These are phyloP conservation scores for Trichoderma erinaceum DNA, from an alignment of 495 filamentous ascomycete species.

Conservation along the genomic window DNA sequence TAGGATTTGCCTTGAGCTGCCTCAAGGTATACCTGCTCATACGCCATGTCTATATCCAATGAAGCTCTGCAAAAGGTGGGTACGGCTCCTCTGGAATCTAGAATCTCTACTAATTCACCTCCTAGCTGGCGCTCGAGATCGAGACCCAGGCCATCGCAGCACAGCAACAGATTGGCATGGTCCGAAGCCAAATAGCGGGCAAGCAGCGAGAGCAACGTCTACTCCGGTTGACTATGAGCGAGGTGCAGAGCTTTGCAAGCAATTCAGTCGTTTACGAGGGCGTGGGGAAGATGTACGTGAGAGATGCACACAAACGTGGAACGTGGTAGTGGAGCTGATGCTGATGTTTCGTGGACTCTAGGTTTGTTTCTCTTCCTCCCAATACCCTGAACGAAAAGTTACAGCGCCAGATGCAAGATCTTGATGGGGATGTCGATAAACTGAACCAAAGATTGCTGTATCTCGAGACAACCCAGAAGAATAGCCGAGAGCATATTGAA, in stretches of 20 bases:
- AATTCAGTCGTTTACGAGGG: conserved; percentile 87
- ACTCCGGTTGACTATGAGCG: conserved; percentile 78
- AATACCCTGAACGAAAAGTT: conserved; percentile 68
- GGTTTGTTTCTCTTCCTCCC: conserved; percentile 81
- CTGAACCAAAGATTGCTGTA: conserved; percentile 89
- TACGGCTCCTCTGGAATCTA: conserved; percentile 6
- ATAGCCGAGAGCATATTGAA: conserved; percentile 82
- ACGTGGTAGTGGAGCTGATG: neutral
- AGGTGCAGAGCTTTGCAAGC: conserved; percentile 69
- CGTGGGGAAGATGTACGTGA: conserved; percentile 86
- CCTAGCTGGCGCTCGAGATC: conserved; percentile 85
- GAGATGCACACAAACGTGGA: neutral
- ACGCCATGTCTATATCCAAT: conserved; percentile 87
- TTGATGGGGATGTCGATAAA: conserved; percentile 68
- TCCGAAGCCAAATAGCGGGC: conserved; percentile 73
- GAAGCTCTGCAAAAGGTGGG: conserved; percentile 89
- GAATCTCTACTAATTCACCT: neutral
- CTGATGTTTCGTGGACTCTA: conserved; percentile 30
- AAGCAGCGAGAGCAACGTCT: conserved; percentile 88
- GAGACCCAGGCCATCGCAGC: conserved; percentile 79
- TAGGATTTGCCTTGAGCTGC: neutral
- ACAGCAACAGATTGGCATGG: conserved; percentile 86
- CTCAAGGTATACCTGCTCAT: neutral
- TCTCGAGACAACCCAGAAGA: conserved; percentile 90
- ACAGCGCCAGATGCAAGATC: conserved; percentile 63